Evolutionary conservation across 2,329 filamentous ascomycete species (phyloP).

Genomic region (Graphilbum fragrans): DNA sequence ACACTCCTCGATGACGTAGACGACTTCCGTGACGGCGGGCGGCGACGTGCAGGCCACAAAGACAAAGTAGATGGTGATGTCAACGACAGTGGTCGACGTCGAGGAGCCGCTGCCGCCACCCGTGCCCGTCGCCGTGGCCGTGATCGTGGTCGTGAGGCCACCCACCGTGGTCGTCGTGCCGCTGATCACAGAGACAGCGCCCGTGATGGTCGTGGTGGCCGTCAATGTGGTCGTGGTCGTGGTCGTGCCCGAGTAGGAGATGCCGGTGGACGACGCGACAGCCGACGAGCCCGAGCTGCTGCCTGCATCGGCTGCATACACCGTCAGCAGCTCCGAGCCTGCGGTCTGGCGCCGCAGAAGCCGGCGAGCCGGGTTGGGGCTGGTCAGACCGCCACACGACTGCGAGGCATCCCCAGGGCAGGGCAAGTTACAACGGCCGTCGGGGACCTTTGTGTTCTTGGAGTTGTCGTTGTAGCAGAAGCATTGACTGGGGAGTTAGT

Average conservation of each 20-base stretch:
- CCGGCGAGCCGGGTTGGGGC: too few relatives aligned
- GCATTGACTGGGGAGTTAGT: too few relatives aligned
- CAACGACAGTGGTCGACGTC: background rate
- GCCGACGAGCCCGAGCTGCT: too few relatives aligned
- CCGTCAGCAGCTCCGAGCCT: too few relatives aligned
- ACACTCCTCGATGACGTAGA: conserved; percentile 5
- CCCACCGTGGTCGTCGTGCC: background rate
- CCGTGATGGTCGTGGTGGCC: background rate
- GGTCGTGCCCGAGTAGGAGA: background rate
- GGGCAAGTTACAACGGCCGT: too few relatives aligned
- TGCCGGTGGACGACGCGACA: too few relatives aligned
- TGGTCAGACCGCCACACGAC: too few relatives aligned
- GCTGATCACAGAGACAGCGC: background rate
- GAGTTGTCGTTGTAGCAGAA: too few relatives aligned
- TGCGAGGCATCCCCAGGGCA: too few relatives aligned
- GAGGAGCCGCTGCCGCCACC: background rate
- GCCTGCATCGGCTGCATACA: too few relatives aligned
- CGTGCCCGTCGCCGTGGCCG: background rate
- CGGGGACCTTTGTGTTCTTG: too few relatives aligned
- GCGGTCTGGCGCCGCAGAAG: too few relatives aligned
- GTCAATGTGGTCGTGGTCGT: background rate
- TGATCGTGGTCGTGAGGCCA: background rate
- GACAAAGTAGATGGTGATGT: conserved; percentile 2
- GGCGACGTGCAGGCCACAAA: conserved; percentile 1
- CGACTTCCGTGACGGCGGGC: background rate